Evolutionary conservation across 164 flowering plant species (phyloP), one percentile per base, ranked within the genome.

Genomic region (Berberis thunbergii): DNA sequence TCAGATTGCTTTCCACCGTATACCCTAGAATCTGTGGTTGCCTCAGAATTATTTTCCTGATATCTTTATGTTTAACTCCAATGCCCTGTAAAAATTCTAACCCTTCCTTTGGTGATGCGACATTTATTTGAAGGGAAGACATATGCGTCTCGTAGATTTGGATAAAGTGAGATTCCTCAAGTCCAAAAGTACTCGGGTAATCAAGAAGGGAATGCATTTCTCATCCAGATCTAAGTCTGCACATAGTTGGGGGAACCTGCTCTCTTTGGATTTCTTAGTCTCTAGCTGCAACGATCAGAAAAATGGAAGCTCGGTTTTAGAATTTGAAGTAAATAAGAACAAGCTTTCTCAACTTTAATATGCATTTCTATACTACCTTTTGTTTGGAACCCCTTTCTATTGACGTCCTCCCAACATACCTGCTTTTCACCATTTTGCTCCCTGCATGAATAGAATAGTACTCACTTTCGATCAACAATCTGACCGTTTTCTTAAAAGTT

Each of bases 21-120:
- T 93, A 93, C 76, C 79, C 85, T 3, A 90, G 71, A 70, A 93
- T 87, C 63, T 88, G 97, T 7, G 98, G 98, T 70, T 93, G 98
- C 74, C 97, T 83, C 79, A 90, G 60, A 59, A 93, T 79, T 61
- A 93, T 87, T 73, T 81, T 86, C 76, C 64, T 78, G 63, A 93
- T 78, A 63, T 93, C 97, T 71, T 70, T 84, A 6, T 88, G 87
- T 65, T 88, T 93, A 63, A 93, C 98, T 65, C 97, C 98, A 64
- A 90, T 76, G 64, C 88, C 81, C 64, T 84, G 60, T 76, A 93
- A 74, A 77, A 77, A 93, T 44, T 84, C 88, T 82, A 93, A 70
- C 73, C 98, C 84, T 74, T 90, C 96, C 66, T 74, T 71, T 10
- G 96, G 97, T 41, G 94, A 82, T 54, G 65, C 77, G n/a, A 79